phyloP scores from a whole-genome alignment of 768 basidiomycete species.

The Pisolithus sp. region DNA sequence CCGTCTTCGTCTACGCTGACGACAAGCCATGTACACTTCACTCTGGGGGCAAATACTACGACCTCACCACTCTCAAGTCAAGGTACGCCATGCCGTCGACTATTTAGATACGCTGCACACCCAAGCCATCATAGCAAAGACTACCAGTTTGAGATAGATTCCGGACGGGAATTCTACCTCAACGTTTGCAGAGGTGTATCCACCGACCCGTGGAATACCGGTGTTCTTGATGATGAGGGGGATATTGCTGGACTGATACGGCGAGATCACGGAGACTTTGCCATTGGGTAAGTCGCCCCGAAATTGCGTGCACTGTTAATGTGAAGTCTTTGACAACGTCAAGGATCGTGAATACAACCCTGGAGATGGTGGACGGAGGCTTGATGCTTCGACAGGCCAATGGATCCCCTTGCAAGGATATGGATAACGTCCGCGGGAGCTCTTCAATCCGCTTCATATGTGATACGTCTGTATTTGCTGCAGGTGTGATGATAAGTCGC shows the following conservation, averaged over 20 bases:
- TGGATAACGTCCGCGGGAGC: constrained; percentile 42
- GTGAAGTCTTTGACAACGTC: background rate
- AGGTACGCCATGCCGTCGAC: constrained; percentile 34
- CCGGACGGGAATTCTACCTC: constrained; percentile 43
- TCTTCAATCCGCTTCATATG: constrained; percentile 75
- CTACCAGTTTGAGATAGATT: constrained; percentile 46
- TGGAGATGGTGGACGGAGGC: constrained; percentile 45
- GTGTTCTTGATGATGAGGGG: constrained; percentile 38
- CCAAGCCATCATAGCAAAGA: constrained; percentile 46
- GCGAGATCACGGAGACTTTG: constrained; percentile 59
- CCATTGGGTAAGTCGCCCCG: constrained; percentile 49
- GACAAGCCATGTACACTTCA: constrained; percentile 61
- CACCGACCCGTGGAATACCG: constrained; percentile 53
- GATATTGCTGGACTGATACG: constrained; percentile 61
- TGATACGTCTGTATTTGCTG: constrained; percentile 54
- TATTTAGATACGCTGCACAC: background rate
- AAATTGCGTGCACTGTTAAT: background rate
- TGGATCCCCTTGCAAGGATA: constrained; percentile 60
- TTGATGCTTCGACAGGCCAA: constrained; percentile 52
- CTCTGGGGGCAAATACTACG: constrained; percentile 52
- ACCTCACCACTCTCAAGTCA: constrained; percentile 55
- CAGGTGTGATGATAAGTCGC: constrained; percentile 29
- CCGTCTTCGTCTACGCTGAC: constrained; percentile 16
- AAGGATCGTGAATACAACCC: constrained; percentile 50
- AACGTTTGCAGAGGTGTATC: constrained; percentile 58